Evolutionary conservation across 2,329 filamentous ascomycete genomes (phyloP).

Genomic region (Nigrospora osmanthi): DNA sequence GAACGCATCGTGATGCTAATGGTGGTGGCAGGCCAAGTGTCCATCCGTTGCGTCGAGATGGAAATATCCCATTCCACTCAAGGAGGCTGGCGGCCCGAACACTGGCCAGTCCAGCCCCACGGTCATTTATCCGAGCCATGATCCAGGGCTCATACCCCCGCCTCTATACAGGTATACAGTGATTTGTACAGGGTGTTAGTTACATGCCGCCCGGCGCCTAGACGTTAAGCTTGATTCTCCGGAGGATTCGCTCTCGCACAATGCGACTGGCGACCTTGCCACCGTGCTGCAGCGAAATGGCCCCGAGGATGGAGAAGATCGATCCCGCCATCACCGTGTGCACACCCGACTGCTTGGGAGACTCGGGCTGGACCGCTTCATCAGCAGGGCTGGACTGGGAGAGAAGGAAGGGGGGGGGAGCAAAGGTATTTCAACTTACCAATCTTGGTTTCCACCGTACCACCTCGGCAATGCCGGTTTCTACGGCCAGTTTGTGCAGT

Average conservation of each 20-base stretch:
- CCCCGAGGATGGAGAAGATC: constrained; percentile 80
- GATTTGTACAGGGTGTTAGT: constrained; percentile 6
- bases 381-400: not conserved
- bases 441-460: constrained; percentile 83
- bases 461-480: constrained; percentile 65
- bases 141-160: no score
- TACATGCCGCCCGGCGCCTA: not conserved
- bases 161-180: constrained; percentile 2
- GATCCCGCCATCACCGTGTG: constrained; percentile 69
- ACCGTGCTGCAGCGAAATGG: constrained; percentile 81
- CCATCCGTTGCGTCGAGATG: no score
- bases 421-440: constrained; percentile 40
- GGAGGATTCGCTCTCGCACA: constrained; percentile 69
- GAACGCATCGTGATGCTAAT: no score
- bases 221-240: constrained; percentile 17
- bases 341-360: constrained; percentile 65
- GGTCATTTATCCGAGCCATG: no score
- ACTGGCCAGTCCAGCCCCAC: no score
- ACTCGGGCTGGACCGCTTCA: constrained; percentile 39
- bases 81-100: no score
- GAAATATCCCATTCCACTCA: no score
- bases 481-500: constrained; percentile 58
- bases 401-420: no score
- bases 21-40: no score
- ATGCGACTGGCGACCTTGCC: constrained; percentile 68